Base-by-base conservation (phyloP, 2,329 filamentous ascomycete species). In the Conoideocrella luteorostrata region DNA sequence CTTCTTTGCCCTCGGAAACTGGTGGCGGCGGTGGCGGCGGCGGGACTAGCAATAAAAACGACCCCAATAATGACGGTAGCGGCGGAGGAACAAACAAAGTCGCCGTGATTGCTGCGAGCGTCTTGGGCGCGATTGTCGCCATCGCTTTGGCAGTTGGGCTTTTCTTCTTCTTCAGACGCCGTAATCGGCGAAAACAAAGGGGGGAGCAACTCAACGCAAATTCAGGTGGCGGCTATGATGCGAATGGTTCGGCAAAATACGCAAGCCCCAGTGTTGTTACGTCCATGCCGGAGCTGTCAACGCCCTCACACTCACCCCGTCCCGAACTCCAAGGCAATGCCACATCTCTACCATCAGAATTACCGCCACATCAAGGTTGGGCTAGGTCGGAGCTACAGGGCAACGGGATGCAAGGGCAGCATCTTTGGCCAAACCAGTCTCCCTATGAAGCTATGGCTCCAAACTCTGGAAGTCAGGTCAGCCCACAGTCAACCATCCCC, bases 131-230 rank as follows among this genome's bases (percentile, higher is more conserved):
- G 2, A 48, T 62, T 2, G 41, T 56, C 6, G 44, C 56, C 7
- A 41, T 57, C 7, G 52, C 54, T 9, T 50, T 62, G 5, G 59
- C 59, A 5, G 55, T 50, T 1, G 60, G 59, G 0, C 47, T 58
- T 0, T 58, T 64, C 20, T 58, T 71, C 43, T 62, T 70, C 52
- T 58, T 69, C 22, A 23, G 21, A 33, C 52, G 65, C 20, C 61
- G 56, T 33, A 59, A 53, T 29, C 62, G 58, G 23, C 60, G 55
- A 21, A 55, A 47, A 18, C 30, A 53, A 9, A 46, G 46, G 15
- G 59, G 56, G 29, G 47, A 56, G 20, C 44, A 52, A 26, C 46
- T 62, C 17, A 39, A 49, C 7, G 33, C n/a, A n/a, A n/a, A n/a
- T n/a, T n/a, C n/a, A n/a, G n/a, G n/a, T n/a, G n/a, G n/a, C n/a